phyloP scores from a whole-genome alignment of 1,139 yeast genomes.

The Saccharomyces pastorianus region DNA sequence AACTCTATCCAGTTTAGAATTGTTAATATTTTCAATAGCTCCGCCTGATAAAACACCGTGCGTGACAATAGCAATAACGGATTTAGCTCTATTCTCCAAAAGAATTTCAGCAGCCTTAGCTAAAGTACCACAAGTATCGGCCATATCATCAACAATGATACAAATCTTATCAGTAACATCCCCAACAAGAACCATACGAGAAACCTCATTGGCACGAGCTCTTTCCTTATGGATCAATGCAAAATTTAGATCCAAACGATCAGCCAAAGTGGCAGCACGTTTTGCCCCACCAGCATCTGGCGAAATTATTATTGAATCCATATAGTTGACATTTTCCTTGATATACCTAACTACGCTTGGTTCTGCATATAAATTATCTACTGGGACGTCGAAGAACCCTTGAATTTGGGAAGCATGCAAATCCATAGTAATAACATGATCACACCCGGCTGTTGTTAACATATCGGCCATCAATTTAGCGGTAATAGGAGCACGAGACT shows the following conservation, averaged over 20 bases:
- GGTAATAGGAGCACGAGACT: slow-evolving; percentile 93
- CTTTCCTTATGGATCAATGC: slow-evolving; percentile 96
- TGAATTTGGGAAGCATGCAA: slow-evolving; percentile 96
- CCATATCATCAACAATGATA: slow-evolving; percentile 94
- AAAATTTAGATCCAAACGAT: slow-evolving; percentile 82
- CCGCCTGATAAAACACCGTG: slow-evolving; percentile 89
- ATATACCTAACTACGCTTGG: slow-evolving; percentile 88
- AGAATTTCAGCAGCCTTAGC: slow-evolving; percentile 93
- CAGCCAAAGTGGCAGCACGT: slow-evolving; percentile 93
- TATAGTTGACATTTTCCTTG: slow-evolving; percentile 58
- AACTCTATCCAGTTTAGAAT: slow-evolving; percentile 66
- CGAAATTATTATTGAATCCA: slow-evolving; percentile 77
- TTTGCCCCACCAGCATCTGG: slow-evolving; percentile 99
- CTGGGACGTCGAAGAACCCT: slow-evolving; percentile 94
- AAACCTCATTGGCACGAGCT: slow-evolving; percentile 88
- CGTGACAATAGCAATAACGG: slow-evolving; percentile 90
- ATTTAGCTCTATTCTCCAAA: slow-evolving; percentile 68
- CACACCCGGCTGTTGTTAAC: slow-evolving; percentile 92
- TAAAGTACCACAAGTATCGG: slow-evolving; percentile 95
- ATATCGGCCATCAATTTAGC: slow-evolving; percentile 94
- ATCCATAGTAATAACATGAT: slow-evolving; percentile 96
- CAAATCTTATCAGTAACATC: slow-evolving; percentile 85
- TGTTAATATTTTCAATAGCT: slow-evolving; percentile 77
- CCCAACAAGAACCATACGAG: slow-evolving; percentile 93
- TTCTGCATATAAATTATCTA: slow-evolving; percentile 91